phyloP scores from a whole-genome alignment of 257 asterid genomes.

The Solanum tarijense region DNA sequence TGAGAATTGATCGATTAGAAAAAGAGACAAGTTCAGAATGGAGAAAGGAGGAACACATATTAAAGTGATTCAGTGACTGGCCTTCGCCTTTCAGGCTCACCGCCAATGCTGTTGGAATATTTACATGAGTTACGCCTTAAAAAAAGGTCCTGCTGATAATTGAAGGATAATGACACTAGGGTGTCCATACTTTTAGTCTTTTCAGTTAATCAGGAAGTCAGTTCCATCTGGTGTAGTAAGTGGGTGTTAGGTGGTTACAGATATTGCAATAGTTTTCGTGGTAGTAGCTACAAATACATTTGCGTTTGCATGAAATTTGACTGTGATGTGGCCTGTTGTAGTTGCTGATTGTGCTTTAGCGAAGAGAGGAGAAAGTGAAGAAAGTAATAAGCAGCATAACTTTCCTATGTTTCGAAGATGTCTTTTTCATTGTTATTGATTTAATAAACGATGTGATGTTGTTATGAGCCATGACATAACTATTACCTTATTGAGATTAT shows the following conservation, averaged over 20 bases:
- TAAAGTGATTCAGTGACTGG: background rate
- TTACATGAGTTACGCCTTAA: background rate
- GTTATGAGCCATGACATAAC: background rate
- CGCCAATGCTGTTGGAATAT: background rate
- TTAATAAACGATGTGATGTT: background rate
- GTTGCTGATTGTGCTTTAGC: background rate
- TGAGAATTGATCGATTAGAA: background rate
- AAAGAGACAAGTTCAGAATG: background rate
- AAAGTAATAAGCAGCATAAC: background rate
- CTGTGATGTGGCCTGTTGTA: background rate
- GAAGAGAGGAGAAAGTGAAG: background rate
- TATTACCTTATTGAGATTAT: background rate
- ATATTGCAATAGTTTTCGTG: background rate
- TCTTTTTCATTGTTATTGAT: background rate
- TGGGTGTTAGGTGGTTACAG: background rate
- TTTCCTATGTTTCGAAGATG: background rate
- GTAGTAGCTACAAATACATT: background rate
- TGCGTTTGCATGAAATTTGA: background rate
- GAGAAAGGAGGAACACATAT: background rate
- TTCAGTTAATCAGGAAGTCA: background rate
- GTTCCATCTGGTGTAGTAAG: background rate
- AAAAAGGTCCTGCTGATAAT: background rate
- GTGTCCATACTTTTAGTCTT: background rate
- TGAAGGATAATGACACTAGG: background rate
- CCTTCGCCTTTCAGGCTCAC: background rate